These are phyloP conservation scores for Colletotrichum acutatum DNA, from an alignment of 2,329 filamentous ascomycete genomes.

Conservation along the genomic window DNA sequence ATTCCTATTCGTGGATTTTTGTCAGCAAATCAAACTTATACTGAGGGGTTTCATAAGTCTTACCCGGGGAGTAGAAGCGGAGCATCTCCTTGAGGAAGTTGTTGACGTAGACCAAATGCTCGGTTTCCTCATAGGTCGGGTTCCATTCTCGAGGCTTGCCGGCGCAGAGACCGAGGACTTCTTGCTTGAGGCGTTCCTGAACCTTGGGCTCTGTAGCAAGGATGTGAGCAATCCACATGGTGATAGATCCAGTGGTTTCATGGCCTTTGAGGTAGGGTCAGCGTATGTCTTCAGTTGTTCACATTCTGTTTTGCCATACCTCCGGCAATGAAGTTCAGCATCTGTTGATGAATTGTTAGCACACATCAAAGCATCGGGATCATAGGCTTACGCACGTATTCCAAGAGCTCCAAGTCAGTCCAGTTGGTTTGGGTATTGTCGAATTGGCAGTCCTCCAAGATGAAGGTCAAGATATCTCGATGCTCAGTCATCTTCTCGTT, in stretches of 20 bases:
- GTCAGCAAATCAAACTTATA: background rate
- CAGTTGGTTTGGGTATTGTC: constrained; percentile 28
- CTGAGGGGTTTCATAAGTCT: background rate
- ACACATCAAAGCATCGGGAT: background rate
- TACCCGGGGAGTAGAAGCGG: constrained; percentile 47
- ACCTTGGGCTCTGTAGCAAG: constrained; percentile 24
- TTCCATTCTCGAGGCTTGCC: constrained; percentile 44
- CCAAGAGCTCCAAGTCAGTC: constrained; percentile 40
- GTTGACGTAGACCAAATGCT: constrained; percentile 58
- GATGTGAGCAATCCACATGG: constrained; percentile 32
- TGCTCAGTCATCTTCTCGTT: constrained; percentile 28
- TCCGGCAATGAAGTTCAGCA: constrained; percentile 40
- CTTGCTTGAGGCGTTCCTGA: constrained; percentile 23
- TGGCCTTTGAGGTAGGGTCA: constrained; percentile 14
- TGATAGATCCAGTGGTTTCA: constrained; percentile 33
- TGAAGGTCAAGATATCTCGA: constrained; percentile 42
- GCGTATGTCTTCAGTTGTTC: background rate
- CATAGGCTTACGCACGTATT: constrained; percentile 36
- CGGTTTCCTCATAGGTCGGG: constrained; percentile 49
- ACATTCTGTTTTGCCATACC: background rate
- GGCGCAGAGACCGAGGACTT: constrained; percentile 44
- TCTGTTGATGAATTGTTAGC: constrained; percentile 37
- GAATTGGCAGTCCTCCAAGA: constrained; percentile 40
- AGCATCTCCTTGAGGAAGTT: constrained; percentile 51
- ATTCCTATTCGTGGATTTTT: constrained; percentile 13